Base-by-base conservation (phyloP, 768 basidiomycete genomes). In the Galerina marginata region DNA sequence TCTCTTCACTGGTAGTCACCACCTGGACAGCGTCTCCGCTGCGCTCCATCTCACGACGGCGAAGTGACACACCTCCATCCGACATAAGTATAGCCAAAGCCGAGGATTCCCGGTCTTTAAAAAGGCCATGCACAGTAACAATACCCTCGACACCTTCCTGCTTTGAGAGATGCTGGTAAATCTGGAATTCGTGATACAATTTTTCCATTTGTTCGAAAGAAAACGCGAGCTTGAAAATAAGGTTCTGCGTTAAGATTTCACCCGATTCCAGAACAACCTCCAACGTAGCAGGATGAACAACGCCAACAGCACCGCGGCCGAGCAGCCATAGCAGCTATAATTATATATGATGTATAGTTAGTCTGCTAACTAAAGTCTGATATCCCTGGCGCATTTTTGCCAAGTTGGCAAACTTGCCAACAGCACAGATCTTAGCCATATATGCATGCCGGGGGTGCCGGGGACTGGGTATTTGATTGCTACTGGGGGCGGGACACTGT, bases 31-130 rank as follows among this genome's bases (percentile, higher is more conserved):
- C 48, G 12, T 49, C 48, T 14, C 29, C 29, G 25, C 48, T 43
- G n/a, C 42, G 26, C 36, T 42, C 48, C 11, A 6, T 48, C 36
- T 47, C 43, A 2, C 48, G 42, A 14, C 37, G 9, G n/a, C 29
- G 37, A 6, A 57, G 50, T 3, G 33, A 37, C 11, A 14, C 4
- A 11, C 60, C 60, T 2, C 29, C 62, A 43, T 65, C 29, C 6
- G 50, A 59, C 69, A 71, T 63, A 3, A 71, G 50, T 37, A 70
- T 56, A 29, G 57, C 63, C 12, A 64, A 20, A 9, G 54, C 40
- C 2, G 55, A 42, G 11, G 52, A 54, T 15, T 63, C 61, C 3
- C 39, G 2, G 44, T 69, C 67, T 37, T 54, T 11, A 40, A 70
- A 71, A 29, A 54, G 37, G 14, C 59, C 29, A 65, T 58, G 29